These are phyloP conservation scores for Geotrichum histeridarum DNA, from an alignment of 1,139 yeast genomes.

Conservation along the genomic window DNA sequence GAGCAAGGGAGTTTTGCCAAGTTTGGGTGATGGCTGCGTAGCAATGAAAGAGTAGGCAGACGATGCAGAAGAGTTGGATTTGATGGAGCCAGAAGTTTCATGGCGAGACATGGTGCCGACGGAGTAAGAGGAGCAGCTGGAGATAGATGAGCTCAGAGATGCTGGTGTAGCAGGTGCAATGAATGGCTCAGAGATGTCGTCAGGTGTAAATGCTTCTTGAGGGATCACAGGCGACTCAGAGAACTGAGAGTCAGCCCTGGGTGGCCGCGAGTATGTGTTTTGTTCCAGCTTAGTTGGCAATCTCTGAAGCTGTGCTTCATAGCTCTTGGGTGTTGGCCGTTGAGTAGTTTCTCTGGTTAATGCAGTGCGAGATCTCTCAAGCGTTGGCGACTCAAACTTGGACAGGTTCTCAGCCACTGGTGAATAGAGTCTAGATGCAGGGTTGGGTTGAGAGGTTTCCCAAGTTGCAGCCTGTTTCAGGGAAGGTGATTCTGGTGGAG, in stretches of 20 bases:
- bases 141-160: not conserved
- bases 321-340: no score
- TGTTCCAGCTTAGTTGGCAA: no score
- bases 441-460: not conserved
- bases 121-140: not conserved
- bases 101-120: not conserved
- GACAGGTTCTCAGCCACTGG: not conserved
- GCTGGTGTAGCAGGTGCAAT: no score
- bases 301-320: no score
- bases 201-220: no score
- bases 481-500: not conserved
- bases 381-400: not conserved
- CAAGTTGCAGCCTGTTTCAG: not conserved
- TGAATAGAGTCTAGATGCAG: not conserved
- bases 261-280: no score
- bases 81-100: conserved; percentile 1
- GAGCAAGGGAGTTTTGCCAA: conserved; percentile 1
- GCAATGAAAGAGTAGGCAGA: not conserved
- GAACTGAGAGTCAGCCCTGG: no score
- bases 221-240: no score
- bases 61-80: conserved; percentile 7
- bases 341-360: no score
- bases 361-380: no score
- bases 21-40: conserved; percentile 3
- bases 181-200: no score